A percentile compares a stretch with the other conserved stretches of the same genome.
phyloP scores from a whole-genome alignment of 495 filamentous ascomycete genomes.

The Aspergillus incahuasiensis region DNA sequence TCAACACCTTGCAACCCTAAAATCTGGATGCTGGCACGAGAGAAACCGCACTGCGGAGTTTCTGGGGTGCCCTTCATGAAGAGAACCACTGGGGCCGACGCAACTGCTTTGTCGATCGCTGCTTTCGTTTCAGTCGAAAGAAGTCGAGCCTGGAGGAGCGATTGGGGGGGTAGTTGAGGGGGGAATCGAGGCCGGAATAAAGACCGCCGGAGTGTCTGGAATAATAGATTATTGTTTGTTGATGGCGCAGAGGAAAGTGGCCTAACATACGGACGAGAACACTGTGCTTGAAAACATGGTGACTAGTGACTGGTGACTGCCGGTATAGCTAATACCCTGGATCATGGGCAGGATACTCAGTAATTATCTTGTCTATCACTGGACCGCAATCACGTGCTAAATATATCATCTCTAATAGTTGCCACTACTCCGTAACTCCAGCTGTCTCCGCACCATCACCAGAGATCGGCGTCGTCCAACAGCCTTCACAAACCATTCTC shows the following conservation, averaged over 20 bases:
- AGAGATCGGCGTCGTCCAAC: no score
- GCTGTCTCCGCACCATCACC: not conserved
- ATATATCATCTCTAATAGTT: constrained; percentile 2
- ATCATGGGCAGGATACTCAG: not conserved
- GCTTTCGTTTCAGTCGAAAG: constrained; percentile 70
- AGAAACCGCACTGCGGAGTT: constrained; percentile 97
- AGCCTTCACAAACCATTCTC: not conserved
- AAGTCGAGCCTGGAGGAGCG: constrained; percentile 50
- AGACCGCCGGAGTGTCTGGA: constrained; percentile 20
- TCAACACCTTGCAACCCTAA: constrained; percentile 92
- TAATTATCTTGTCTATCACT: constrained; percentile 6
- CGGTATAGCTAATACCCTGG: not conserved
- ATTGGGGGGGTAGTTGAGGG: constrained; percentile 19
- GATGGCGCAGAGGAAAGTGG: not conserved
- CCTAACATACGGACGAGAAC: constrained; percentile 28
- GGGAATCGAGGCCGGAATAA: constrained; percentile 26
- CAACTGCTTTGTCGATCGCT: constrained; percentile 84
- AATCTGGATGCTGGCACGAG: constrained; percentile 90
- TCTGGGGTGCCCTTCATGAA: constrained; percentile 99
- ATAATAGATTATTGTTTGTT: not conserved
- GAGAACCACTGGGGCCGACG: constrained; percentile 82
- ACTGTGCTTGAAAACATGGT: constrained; percentile 38
- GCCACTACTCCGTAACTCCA: not conserved
- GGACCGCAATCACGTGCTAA: constrained; percentile 7
- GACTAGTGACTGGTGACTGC: not conserved